Evolutionary conservation across 2,329 filamentous ascomycete genomes (phyloP), one percentile per base, ranked within the genome.

Genomic region (Uncinocarpus reesii): DNA sequence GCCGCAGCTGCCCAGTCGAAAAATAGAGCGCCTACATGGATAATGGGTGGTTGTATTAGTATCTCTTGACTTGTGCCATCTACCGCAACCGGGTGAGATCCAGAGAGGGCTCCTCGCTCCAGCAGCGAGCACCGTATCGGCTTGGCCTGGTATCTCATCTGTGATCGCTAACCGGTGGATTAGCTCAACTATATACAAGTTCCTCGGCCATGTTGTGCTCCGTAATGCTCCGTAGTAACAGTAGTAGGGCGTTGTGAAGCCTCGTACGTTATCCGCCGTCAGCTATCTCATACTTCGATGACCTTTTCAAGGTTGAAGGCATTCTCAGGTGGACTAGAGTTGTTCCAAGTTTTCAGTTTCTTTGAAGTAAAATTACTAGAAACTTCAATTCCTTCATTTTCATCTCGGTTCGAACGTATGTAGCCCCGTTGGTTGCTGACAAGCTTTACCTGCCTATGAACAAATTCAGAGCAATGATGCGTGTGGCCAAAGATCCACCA

Each of bases 401-500:
- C 20, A 18, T 16, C 32, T 6, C 6, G 7, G 15, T 35, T 35
- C 20, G n/a, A 16, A 35, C 7, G 32, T 5, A 35, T 61, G 54
- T 70, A 66, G 1, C 70, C 69, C 34, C 69, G 58, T 53, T 73
- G 71, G 49, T 74, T 74, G 37, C 64, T 66, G 38, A 72, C 53
- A 16, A 73, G 56, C 28, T 55, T 59, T 2, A 69, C 55, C 0
- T 58, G 58, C 11, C 55, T 53, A 26, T 62, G 57, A 35, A 57
- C 63, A 36, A 69, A 71, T 36, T 71, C 63, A 6, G 62, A 67
- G 5, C 65, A 67, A 34, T 64, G 63, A 47, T 72, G 70, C 1
- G 71, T 73, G 42, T 71, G 64, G 0, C 71, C 71, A 56, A 69
- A 72, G 0, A 72, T 57, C 71, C 70, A 73, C 18, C 21, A 43